A percentile compares a stretch with the other conserved stretches of the same genome.
phyloP scores from a whole-genome alignment of 306 rosid species.

The Pyrus betulifolia region DNA sequence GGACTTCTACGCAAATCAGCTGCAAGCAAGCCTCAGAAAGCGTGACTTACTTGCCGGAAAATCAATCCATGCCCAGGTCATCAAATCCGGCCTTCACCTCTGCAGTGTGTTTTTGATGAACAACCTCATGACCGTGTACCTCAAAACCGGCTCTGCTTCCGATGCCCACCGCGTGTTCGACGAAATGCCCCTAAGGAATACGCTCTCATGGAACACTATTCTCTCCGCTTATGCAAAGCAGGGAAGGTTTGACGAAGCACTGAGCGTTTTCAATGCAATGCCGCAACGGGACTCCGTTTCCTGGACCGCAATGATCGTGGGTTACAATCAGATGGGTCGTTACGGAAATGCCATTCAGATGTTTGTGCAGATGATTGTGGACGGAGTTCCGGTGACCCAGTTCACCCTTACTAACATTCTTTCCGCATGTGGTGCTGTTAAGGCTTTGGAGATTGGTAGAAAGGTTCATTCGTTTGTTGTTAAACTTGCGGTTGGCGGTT shows the following conservation, averaged over 20 bases:
- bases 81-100: constrained; percentile 60
- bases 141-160: constrained; percentile 31
- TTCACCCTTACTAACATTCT: constrained; percentile 68
- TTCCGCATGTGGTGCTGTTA: constrained; percentile 55
- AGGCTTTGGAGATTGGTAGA: constrained; percentile 52
- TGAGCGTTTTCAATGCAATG: constrained; percentile 43
- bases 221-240: constrained; percentile 60
- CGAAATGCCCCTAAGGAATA: constrained; percentile 57
- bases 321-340: constrained; percentile 56
- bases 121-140: constrained; percentile 57
- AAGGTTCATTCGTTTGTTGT: constrained; percentile 60
- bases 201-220: constrained; percentile 66
- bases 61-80: constrained; percentile 49
- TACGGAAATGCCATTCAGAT: constrained; percentile 34
- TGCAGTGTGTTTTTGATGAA: constrained; percentile 50
- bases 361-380: constrained; percentile 53
- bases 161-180: constrained; percentile 54
- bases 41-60: constrained; percentile 43
- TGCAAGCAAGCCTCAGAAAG: constrained; percentile 54
- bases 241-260: constrained; percentile 51
- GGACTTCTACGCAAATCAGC: constrained; percentile 35
- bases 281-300: constrained; percentile 80
- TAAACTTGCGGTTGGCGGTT: constrained; percentile 51
- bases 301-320: constrained; percentile 72
- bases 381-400: constrained; percentile 40